Percentiles rank a stretch among this genome's conserved stretches.
Evolutionary conservation across 495 filamentous ascomycete species (phyloP).

Genomic region (Neurospora tetraspora): DNA sequence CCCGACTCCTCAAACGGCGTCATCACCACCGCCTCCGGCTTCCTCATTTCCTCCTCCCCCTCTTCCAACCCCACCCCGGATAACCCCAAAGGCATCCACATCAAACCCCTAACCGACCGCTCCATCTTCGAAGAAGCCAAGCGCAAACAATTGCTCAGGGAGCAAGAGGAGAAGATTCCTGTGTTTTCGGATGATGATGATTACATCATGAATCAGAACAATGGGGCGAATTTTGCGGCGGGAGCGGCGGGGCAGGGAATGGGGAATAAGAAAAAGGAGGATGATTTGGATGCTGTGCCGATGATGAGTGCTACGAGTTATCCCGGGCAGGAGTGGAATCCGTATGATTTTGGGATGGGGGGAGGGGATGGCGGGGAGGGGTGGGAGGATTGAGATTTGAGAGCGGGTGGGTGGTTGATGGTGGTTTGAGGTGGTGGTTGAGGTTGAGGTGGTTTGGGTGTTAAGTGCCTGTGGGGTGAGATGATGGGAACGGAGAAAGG

Average conservation of each 20-base stretch:
- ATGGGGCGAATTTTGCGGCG: neutral
- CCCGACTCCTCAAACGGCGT: neutral
- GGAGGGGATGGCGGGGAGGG: constrained; percentile 8
- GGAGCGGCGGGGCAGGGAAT: constrained; percentile 2
- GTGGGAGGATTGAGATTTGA: constrained; percentile 13
- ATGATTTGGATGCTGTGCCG: constrained; percentile 45
- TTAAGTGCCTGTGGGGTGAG: too few relatives aligned
- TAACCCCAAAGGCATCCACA: constrained; percentile 10
- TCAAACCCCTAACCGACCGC: constrained; percentile 5
- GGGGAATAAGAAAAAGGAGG: constrained; percentile 17
- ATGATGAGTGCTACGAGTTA: constrained; percentile 71
- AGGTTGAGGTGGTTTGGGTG: too few relatives aligned
- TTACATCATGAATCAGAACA: neutral
- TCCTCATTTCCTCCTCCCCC: neutral
- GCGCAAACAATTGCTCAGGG: constrained; percentile 15
- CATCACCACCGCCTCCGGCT: constrained; percentile 1
- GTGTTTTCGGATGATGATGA: constrained; percentile 17
- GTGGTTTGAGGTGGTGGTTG: too few relatives aligned
- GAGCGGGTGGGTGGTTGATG: neutral
- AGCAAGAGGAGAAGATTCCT: constrained; percentile 44
- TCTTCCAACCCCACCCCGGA: neutral
- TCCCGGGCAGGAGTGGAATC: constrained; percentile 77
- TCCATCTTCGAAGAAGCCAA: constrained; percentile 25
- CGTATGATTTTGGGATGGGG: constrained; percentile 28
- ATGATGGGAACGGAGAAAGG: too few relatives aligned